Base-by-base conservation (phyloP, 495 filamentous ascomycete genomes). In the Polyplosphaeria fusca region DNA sequence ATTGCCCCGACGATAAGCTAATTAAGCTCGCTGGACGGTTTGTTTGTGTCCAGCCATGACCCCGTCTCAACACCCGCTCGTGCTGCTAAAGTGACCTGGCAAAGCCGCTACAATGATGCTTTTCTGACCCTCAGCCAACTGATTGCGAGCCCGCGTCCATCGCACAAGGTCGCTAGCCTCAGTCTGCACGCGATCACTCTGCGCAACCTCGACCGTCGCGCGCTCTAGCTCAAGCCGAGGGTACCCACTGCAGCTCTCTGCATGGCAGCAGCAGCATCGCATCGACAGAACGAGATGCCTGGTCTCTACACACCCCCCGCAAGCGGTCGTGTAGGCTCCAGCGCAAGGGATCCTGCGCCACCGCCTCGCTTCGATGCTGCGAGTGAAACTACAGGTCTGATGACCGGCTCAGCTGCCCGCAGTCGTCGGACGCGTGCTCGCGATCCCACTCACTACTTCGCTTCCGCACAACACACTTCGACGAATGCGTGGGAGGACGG, bases 401-500 rank as follows among this genome's bases (percentile, higher is more conserved):
- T 61, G 58, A 55, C 24, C 20, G 51, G 55, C 18, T 46, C 51
- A 43, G 35, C 5, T 50, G 58, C 32, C 26, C 50, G 53, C 56
- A 48, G 20, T 28, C 47, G 47, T 20, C 56, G 52, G 20, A 65
- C 56, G 37, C 62, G 62, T n/a, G 26, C 47, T n/a, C 57, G 62
- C 32, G 20, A 52, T 23, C 22, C 39, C 25, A 25, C 23, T 20
- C 5, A 42, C 18, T 52, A 40, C 16, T 42, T 45, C 43, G 4
- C 44, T 3, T 19, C 22, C 32, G 16, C 45, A 16, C 7, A 43
- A 55, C 23, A 47, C 57, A 5, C 32, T 12, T 14, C 3, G 25
- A 12, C 39, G 37, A 18, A 58, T 39, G n/a, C 42, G 22, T 56
- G 53, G 60, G 28, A 42, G 23, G 47, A 48, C 14, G 23, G 40